Base-by-base conservation (phyloP, 1,284 basidiomycete genomes). In the Melampsora occidentalis region DNA sequence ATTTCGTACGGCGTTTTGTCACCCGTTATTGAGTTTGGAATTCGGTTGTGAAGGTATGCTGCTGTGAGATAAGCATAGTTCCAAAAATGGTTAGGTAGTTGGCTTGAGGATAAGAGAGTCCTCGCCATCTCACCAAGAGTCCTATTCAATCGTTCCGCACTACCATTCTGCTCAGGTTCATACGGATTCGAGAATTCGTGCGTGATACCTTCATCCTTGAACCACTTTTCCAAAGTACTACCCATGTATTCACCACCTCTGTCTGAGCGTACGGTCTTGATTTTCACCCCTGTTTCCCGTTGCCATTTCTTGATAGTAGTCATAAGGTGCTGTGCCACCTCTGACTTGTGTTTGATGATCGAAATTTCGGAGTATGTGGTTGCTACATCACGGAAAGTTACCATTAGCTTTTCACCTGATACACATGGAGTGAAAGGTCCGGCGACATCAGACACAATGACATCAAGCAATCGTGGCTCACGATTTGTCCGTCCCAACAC, bases 221-320 rank as follows among this genome's bases (percentile, higher is more conserved):
- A 2, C 53, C 53, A 57, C 1, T 57, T n/a, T 1, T 18, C 25
- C n/a, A 63, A 1, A 9, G 5, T 33, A 1, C 12, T 28, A 18
- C 18, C 18, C 0, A 22, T 18, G 28, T 61, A 71, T 46, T 71
- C 57, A 3, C 69, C 57, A 12, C 70, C 70, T 16, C 49, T 49
- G 18, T 71, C 61, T 6, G 70, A 64, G 0, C 62, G 59, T 9
- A 71, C n/a, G 12, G 39, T 71, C 20, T 71, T 71, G 2, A 71
- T n/a, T 5, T 25, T 33, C 2, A 35, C 35, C 1, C 5, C 62
- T 42, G n/a, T 42, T 64, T 4, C 12, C 1, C 28, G 5, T 22
- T 35, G 39, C 69, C 5, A 71, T 16, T 57, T n/a, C 9, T n/a
- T n/a, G 53, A 57, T 57, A 0, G 53, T 57, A 7, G 9, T 28